Percentiles rank a stretch among this genome's conserved stretches.
Evolutionary conservation across 495 filamentous ascomycete species (phyloP).

Genomic region (Baudoinia panamericana): DNA sequence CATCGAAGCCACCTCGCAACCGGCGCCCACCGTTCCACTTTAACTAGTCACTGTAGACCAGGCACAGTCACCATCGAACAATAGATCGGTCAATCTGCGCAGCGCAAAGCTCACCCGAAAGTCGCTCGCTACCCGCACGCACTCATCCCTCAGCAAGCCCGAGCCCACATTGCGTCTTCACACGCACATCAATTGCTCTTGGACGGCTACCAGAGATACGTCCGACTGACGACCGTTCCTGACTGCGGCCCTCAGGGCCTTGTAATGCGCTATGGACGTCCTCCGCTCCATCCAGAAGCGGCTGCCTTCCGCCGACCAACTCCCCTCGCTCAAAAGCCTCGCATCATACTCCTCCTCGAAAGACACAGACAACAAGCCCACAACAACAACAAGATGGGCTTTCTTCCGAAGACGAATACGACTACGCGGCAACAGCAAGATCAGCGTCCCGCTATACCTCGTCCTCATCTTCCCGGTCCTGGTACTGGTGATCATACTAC

Average conservation of each 20-base stretch:
- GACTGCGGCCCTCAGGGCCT: background rate
- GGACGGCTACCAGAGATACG: background rate
- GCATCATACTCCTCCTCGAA: conserved; percentile 17
- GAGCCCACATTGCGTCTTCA: background rate
- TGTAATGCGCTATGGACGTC: conserved; percentile 23
- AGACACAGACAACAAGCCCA: conserved; percentile 39
- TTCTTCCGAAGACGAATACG: conserved; percentile 83
- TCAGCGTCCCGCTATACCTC: conserved; percentile 86
- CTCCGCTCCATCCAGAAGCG: conserved; percentile 39
- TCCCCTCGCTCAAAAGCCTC: conserved; percentile 48
- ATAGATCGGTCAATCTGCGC: no score
- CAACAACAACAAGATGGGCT: conserved; percentile 60
- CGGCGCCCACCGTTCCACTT: no score
- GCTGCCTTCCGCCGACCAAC: conserved; percentile 46
- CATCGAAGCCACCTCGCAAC: no score
- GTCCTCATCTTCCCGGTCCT: conserved; percentile 87
- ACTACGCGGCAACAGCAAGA: conserved; percentile 82
- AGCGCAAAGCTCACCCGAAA: no score
- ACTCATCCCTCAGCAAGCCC: background rate
- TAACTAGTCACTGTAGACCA: no score
- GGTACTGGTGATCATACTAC: conserved; percentile 78
- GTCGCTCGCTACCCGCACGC: no score
- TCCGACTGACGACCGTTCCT: background rate
- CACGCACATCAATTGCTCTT: background rate
- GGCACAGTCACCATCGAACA: no score